These are phyloP conservation scores for Talaromyces albobiverticillius DNA, from an alignment of 2,329 filamentous ascomycete species.

Conservation along the genomic window DNA sequence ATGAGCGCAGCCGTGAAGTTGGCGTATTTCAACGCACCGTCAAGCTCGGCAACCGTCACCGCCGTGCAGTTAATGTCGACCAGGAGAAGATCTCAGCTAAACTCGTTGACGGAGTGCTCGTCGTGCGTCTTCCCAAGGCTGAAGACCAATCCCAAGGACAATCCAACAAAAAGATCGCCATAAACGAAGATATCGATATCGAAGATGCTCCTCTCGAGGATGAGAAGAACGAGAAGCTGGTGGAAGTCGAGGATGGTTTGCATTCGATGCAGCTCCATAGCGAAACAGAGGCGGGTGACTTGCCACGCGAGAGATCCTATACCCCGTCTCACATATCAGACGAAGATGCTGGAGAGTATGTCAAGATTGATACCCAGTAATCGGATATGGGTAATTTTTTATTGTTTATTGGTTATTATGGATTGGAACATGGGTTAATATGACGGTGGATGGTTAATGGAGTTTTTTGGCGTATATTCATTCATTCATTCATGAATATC, in stretches of 20 bases:
- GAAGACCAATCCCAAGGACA: slow-evolving; percentile 26
- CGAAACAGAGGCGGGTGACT: slow-evolving; percentile 23
- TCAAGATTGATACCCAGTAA: slow-evolving; percentile 58
- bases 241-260: slow-evolving; percentile 15
- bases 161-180: slow-evolving; percentile 20
- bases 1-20: slow-evolving; percentile 71
- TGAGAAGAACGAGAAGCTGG: slow-evolving; percentile 3
- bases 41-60: slow-evolving; percentile 51
- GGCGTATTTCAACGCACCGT: slow-evolving; percentile 73
- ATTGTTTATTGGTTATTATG: no score
- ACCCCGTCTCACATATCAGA: slow-evolving; percentile 12
- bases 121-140: slow-evolving; percentile 73
- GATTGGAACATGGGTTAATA: no score
- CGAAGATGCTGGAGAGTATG: slow-evolving; percentile 34
- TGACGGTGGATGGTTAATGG: neutral
- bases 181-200: slow-evolving; percentile 17
- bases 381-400: neutral
- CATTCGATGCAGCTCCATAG: slow-evolving; percentile 23
- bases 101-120: slow-evolving; percentile 73
- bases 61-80: slow-evolving; percentile 61
- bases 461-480: neutral
- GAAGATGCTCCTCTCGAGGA: neutral
- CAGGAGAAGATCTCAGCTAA: slow-evolving; percentile 67
- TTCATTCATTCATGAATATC: no score
- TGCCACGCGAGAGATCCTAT: slow-evolving; percentile 18